Percentiles rank a stretch among this genome's conserved stretches.
phyloP scores from a whole-genome alignment of 805 yeast species.

The Sungouiozyma intestinalis region DNA sequence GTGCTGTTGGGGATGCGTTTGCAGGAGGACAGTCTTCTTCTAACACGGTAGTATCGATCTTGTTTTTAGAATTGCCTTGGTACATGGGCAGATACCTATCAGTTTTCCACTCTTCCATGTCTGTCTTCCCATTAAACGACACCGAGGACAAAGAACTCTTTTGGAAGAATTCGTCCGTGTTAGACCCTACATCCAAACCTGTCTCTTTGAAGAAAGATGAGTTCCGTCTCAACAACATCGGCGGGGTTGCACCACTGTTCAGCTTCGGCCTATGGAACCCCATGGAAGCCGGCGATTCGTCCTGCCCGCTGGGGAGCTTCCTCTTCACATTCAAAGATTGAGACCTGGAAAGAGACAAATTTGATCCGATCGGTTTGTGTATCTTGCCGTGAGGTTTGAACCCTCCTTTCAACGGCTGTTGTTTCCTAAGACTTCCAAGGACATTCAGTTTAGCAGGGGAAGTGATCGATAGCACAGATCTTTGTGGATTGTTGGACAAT shows the following conservation, averaged over 20 bases:
- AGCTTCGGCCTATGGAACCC: conserved; percentile 18
- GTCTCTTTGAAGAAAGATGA: conserved; percentile 25
- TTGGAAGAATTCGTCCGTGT: conserved; percentile 5
- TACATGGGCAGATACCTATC: conserved; percentile 58
- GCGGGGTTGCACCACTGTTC: conserved; percentile 23
- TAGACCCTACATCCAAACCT: conserved; percentile 5
- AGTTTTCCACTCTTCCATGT: conserved; percentile 21
- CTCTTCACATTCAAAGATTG: conserved; percentile 19
- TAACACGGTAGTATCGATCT: conserved; percentile 17
- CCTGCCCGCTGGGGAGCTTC: not conserved
- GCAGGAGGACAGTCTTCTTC: conserved; percentile 37
- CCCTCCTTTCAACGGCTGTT: not conserved
- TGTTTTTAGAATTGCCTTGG: conserved; percentile 33
- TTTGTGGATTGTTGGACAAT: conserved; percentile 17
- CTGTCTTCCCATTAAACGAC: not conserved
- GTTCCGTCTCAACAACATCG: conserved; percentile 23
- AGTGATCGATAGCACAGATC: conserved; percentile 32
- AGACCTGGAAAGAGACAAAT: conserved; percentile 18
- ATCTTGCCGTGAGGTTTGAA: not conserved
- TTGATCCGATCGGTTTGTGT: conserved; percentile 1
- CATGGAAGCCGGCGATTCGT: not conserved
- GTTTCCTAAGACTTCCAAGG: conserved; percentile 9
- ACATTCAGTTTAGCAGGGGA: conserved; percentile 41
- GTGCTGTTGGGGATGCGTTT: conserved; percentile 37
- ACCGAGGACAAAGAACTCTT: conserved; percentile 1